A percentile compares a stretch with the other conserved stretches of the same genome.
These are phyloP conservation scores for Alliaria petiolata DNA, from an alignment of 345 rosid species.

Conservation along the genomic window DNA sequence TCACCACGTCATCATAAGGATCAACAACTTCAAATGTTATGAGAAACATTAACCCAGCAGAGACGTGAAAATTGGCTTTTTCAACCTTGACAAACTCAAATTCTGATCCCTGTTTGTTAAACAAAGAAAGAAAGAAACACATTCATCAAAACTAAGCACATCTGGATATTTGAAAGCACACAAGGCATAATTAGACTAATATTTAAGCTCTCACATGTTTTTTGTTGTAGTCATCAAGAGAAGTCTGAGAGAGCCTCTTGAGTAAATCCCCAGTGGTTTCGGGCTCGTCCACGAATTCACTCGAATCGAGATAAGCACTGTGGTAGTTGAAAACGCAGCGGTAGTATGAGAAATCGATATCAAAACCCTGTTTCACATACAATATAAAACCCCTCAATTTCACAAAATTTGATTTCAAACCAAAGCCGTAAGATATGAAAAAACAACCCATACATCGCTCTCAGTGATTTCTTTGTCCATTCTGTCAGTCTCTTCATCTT, in stretches of 20 bases:
- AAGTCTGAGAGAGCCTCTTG: not conserved
- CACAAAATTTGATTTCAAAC: too few relatives aligned
- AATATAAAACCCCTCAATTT: too few relatives aligned
- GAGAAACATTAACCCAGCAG: not conserved
- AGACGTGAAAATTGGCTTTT: not conserved
- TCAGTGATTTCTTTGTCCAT: too few relatives aligned
- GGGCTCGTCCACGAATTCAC: not conserved
- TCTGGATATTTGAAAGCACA: too few relatives aligned
- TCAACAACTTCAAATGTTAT: not conserved
- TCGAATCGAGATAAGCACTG: not conserved
- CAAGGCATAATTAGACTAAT: too few relatives aligned
- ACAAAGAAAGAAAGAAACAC: not conserved
- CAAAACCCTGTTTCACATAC: too few relatives aligned
- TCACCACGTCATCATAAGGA: not conserved
- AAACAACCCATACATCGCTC: too few relatives aligned
- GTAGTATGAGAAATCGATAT: not conserved
- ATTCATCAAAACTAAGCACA: not conserved
- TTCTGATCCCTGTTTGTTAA: not conserved
- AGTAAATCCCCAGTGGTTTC: not conserved
- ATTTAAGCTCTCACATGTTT: too few relatives aligned
- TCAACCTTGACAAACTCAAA: not conserved
- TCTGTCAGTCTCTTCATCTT: too few relatives aligned
- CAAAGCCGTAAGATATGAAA: too few relatives aligned
- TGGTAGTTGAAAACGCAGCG: not conserved
- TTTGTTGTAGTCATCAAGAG: slow-evolving; percentile 18